Evolutionary conservation across 768 basidiomycete species (phyloP), one percentile per base, ranked within the genome.

Genomic region (Trametopsis cervina): DNA sequence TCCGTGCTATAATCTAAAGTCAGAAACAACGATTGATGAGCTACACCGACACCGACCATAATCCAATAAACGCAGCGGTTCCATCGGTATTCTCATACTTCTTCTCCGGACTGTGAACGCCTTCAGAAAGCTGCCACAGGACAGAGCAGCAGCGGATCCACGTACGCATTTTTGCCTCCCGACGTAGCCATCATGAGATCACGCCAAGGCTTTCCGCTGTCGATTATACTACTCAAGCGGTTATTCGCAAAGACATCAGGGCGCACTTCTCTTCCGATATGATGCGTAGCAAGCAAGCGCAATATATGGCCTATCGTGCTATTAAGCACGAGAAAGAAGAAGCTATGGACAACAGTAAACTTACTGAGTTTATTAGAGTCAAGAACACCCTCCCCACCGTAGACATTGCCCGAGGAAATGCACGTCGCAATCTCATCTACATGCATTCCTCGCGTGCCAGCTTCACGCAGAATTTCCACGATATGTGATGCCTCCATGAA

Each of bases 231-330:
- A 3, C 82, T 81, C 47, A 87, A 71, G 29, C 86, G 75, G 56
- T 84, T 90, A 44, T 78, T 72, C 6, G 84, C 71, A 55, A 90
- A 91, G 4, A 82, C 78, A 57, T 89, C 75, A 3, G 85, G 86
- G 9, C 74, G 69, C 2, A 77, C 69, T 62, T 91, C 89, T 36
- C 74, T 71, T 25, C 85, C 69, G 44, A 89, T 76, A 60, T 89
- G 86, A 58, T 88, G 85, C 0, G 87, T 86, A 10, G 86, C 85
- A 39, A 90, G 74, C 20, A 89, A 70, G 38, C 88, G 81, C 35
- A 91, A 73, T 26, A 78, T 74, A 57, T 89, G 88, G 3, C 80
- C 86, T 88, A 15, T 24, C 9, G 12, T 12, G 4, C 2, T 7
- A 40, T 18, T 20, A 20, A 22, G n/a, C 23, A 35, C 11, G 4